Evolutionary conservation across 192 early-diverging fungal species (phyloP), one percentile per base, ranked within the genome.

Genomic region (Linnemannia zychae): DNA sequence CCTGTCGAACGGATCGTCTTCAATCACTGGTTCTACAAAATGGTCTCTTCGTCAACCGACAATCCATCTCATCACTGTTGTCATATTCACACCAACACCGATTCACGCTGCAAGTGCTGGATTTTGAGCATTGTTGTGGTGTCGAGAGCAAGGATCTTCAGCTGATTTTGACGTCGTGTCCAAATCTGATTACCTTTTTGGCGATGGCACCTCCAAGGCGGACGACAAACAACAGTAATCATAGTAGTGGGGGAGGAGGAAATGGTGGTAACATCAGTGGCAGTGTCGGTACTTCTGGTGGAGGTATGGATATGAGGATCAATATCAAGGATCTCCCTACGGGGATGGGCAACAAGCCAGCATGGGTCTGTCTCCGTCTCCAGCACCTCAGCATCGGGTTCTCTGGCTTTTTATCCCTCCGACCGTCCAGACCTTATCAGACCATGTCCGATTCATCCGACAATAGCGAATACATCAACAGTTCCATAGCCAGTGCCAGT

Each of bases 161-260:
- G 50, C 57, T 84, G 2, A 57, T 84, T 40, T 73, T 84, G 52
- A 71, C 72, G 5, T 78, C 82, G 28, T 84, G 82, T 46, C 82
- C 82, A 6, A 74, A 75, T 37, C 36, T 84, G 15, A 71, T 4
- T 7, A 52, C 72, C 28, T 84, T 84, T 37, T 22, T 71, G 60
- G 49, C 67, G 4, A 69, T 84, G 28, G 28, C 57, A 63, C 57
- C 57, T 63, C 57, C 28, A 13, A 24, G 57, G 31, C 57, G 57
- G 40, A 44, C 24, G 22, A 63, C 1, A 13, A 63, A 63, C 13
- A 15, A 12, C 28, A 57, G 53, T 11, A 63, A 28, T 63, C 24
- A 31, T 31, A 12, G 52, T n/a, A n/a, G 28, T 63, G 24, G 24
- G 2, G 57, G 53, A 9, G 53, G 53, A 9, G 53, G 0, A 2